Base-by-base conservation (phyloP, 2,329 filamentous ascomycete species). In the Xylariomycetidae sp. region DNA sequence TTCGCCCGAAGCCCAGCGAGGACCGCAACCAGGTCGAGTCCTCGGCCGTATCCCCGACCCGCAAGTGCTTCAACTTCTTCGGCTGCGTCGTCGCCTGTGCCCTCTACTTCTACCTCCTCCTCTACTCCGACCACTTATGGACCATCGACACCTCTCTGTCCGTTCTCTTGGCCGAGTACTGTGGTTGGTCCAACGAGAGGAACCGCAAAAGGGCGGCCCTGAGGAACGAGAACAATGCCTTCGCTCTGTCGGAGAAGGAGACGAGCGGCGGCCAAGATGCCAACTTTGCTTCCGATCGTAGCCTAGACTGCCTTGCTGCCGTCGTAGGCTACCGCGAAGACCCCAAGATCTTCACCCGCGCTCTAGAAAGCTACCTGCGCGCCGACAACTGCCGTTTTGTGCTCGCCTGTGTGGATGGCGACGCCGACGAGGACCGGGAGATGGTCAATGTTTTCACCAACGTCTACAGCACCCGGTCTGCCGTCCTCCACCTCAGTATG, bases 351-450 rank as follows among this genome's bases (percentile, higher is more conserved):
- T 31, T 31, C 29, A 31, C 19, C 5, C 14, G 29, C 10, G 29
- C 29, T 16, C 29, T 31, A 14, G 29, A 31, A 15, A 31, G 29
- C 22, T 31, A 31, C 29, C 19, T 31, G 14, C 9, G 17, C 6
- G 29, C 29, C 10, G 29, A 31, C 29, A 31, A 31, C 29, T 31
- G 29, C 22, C 29, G 29, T 6, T 31, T 31, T 20, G 29, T 31
- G 7, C 29, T 31, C n/a, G 29, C 29, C 13, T 31, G 12, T 5
- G 29, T 31, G 10, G 29, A 31, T 31, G 29, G 29, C 20, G 29
- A 31, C 22, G 29, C 13, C 5, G 5, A 7, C 9, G 29, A 31
- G 14, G 29, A 31, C 20, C 29, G 25, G 17, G 29, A 31, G 19
- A 31, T 31, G 29, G 18, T 31, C 29, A 31, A 31, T 16, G 29